Evolutionary conservation across 352 stramenopile species (phyloP).

Genomic region (Peronospora belbahrii): DNA sequence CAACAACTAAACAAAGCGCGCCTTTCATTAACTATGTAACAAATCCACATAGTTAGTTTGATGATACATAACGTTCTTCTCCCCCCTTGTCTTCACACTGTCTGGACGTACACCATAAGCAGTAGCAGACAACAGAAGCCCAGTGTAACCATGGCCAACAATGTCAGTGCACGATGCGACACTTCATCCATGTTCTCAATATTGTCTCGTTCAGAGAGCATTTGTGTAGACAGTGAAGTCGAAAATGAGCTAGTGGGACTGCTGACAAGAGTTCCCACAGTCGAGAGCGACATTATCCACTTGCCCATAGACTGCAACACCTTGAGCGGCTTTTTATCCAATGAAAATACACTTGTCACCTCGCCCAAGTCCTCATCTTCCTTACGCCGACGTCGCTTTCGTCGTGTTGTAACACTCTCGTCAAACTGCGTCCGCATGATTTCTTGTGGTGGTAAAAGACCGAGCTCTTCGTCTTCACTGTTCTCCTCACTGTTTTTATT

Average conservation of each 20-base stretch:
- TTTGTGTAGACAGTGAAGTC: conserved; percentile 15
- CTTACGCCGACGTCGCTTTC: conserved; percentile 31
- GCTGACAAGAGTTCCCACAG: conserved; percentile 8
- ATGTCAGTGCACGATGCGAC: conserved; percentile 28
- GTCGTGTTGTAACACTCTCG: conserved; percentile 13
- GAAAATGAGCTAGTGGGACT: conserved; percentile 12
- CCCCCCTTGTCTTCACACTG: conserved; percentile 4
- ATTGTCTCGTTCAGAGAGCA: conserved; percentile 15
- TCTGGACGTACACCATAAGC: conserved; percentile 26
- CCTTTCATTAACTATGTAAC: no score
- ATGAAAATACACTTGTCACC: conserved; percentile 8
- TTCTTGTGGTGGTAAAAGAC: conserved; percentile 12
- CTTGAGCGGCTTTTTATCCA: conserved; percentile 25
- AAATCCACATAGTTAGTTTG: background rate
- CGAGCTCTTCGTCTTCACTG: conserved; percentile 15
- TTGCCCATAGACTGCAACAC: conserved; percentile 19
- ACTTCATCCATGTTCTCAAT: conserved; percentile 22
- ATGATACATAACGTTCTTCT: conserved; percentile 9
- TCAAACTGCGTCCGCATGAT: conserved; percentile 13
- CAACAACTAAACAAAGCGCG: conserved; percentile 5
- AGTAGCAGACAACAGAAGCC: conserved; percentile 28
- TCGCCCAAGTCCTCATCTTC: conserved; percentile 38
- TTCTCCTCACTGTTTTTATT: conserved; percentile 20
- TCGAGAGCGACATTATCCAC: conserved; percentile 30
- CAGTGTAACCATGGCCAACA: conserved; percentile 28